These are phyloP conservation scores for Botrytis tulipae DNA, from an alignment of 2,329 filamentous ascomycete genomes.

Conservation along the genomic window DNA sequence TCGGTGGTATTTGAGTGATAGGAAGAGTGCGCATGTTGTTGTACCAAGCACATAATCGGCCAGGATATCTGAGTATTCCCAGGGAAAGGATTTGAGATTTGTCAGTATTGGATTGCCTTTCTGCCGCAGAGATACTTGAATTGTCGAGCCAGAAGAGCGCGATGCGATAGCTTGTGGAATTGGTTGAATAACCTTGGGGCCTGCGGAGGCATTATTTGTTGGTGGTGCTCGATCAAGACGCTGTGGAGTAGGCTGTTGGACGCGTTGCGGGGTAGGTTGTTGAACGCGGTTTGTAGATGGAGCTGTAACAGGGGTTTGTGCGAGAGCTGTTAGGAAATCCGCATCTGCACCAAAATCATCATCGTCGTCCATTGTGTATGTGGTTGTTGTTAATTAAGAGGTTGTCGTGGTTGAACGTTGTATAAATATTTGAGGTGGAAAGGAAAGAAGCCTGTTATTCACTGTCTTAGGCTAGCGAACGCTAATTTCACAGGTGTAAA, in stretches of 20 bases:
- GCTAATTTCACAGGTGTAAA: background rate
- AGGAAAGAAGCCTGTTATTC: background rate
- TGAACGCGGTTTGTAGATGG: slow-evolving; percentile 31
- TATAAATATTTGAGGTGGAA: background rate
- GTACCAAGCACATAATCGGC: slow-evolving; percentile 87
- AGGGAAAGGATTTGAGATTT: slow-evolving; percentile 75
- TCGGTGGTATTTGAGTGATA: slow-evolving; percentile 95
- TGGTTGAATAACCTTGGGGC: slow-evolving; percentile 72
- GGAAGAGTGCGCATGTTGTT: slow-evolving; percentile 87
- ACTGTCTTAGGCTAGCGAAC: background rate
- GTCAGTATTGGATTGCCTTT: slow-evolving; percentile 93
- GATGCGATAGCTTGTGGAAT: slow-evolving; percentile 81
- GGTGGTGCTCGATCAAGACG: slow-evolving; percentile 52
- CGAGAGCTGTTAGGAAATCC: slow-evolving; percentile 55
- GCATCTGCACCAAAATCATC: slow-evolving; percentile 57
- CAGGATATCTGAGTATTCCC: slow-evolving; percentile 97
- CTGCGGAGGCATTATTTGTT: slow-evolving; percentile 35
- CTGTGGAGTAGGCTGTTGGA: slow-evolving; percentile 53
- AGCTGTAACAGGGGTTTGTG: slow-evolving; percentile 43
- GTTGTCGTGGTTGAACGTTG: background rate
- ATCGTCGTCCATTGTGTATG: slow-evolving; percentile 45
- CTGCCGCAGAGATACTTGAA: slow-evolving; percentile 87
- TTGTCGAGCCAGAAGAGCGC: slow-evolving; percentile 65
- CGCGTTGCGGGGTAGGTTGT: slow-evolving; percentile 42
- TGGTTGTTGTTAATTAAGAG: background rate